Evolutionary conservation across 1,284 basidiomycete genomes (phyloP).

Genomic region (Phaffia rhodozyma): DNA sequence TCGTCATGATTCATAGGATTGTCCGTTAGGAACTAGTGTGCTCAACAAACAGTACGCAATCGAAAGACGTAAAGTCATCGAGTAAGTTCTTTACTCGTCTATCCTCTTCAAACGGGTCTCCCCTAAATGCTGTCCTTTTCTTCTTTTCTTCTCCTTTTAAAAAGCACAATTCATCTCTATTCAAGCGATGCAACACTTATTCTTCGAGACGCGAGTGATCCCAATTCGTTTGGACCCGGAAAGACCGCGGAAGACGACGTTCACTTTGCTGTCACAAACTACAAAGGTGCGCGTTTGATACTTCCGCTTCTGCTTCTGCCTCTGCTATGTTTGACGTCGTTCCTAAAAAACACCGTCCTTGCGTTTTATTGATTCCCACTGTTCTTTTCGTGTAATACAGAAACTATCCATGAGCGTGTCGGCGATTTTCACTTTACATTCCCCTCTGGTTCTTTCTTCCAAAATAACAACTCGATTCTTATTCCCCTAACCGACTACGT

Average conservation of each 20-base stretch:
- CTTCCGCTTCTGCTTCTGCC: neutral
- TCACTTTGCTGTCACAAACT: slow-evolving; percentile 59
- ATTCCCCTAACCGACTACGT: slow-evolving; percentile 72
- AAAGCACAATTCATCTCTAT: slow-evolving; percentile 65
- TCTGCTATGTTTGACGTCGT: neutral
- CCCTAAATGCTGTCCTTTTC: slow-evolving; percentile 8
- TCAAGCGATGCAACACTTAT: slow-evolving; percentile 84
- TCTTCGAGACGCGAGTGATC: slow-evolving; percentile 66
- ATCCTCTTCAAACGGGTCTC: slow-evolving; percentile 38
- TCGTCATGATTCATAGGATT: slow-evolving; percentile 48
- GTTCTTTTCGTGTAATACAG: slow-evolving; percentile 43
- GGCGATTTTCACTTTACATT: slow-evolving; percentile 75
- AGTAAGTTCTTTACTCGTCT: slow-evolving; percentile 40
- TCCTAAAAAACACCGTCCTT: neutral
- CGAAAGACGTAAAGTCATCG: slow-evolving; percentile 55
- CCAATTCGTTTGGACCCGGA: neutral
- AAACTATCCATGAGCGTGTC: slow-evolving; percentile 70
- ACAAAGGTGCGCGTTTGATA: slow-evolving; percentile 42
- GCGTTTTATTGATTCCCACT: slow-evolving; percentile 17
- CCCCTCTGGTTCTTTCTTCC: slow-evolving; percentile 83
- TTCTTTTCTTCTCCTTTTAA: neutral
- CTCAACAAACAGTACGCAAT: slow-evolving; percentile 58
- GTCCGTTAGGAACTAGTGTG: slow-evolving; percentile 75
- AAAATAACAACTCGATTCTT: slow-evolving; percentile 93
- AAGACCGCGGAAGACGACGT: neutral